Evolutionary conservation across 345 rosid species (phyloP).

Genomic region (Abelmoschus esculentus): DNA sequence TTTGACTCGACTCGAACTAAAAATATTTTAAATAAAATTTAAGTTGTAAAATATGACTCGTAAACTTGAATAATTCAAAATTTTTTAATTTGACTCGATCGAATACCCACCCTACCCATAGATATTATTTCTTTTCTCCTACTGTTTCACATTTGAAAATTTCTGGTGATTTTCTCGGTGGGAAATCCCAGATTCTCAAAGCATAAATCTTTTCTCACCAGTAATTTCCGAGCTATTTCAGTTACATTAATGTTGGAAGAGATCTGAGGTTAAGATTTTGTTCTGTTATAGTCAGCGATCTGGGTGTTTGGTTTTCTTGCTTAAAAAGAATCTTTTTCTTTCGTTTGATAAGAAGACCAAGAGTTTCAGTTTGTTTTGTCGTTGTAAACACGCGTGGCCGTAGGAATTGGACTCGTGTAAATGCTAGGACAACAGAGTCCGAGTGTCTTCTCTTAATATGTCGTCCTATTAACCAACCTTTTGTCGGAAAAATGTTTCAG

Average conservation of each 20-base stretch:
- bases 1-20: too few relatives aligned
- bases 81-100: too few relatives aligned
- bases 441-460: slow-evolving; percentile 7
- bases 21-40: too few relatives aligned
- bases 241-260: neutral
- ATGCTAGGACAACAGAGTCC: neutral
- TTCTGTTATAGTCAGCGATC: neutral
- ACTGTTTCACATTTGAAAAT: neutral
- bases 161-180: neutral
- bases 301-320: neutral
- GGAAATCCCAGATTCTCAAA: neutral
- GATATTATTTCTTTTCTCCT: neutral
- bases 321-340: neutral
- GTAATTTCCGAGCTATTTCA: neutral
- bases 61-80: too few relatives aligned
- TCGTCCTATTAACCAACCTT: slow-evolving; percentile 12
- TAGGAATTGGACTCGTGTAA: slow-evolving; percentile 35
- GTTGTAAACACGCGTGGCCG: slow-evolving; percentile 28
- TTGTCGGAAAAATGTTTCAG: slow-evolving; percentile 30
- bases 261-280: neutral
- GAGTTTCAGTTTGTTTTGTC: slow-evolving; percentile 5
- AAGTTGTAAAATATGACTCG: too few relatives aligned
- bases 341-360: slow-evolving; percentile 2
- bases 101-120: too few relatives aligned
- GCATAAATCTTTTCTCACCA: neutral